These are phyloP conservation scores for Pythium apleroticum DNA, from an alignment of 352 stramenopile species.

Conservation along the genomic window DNA sequence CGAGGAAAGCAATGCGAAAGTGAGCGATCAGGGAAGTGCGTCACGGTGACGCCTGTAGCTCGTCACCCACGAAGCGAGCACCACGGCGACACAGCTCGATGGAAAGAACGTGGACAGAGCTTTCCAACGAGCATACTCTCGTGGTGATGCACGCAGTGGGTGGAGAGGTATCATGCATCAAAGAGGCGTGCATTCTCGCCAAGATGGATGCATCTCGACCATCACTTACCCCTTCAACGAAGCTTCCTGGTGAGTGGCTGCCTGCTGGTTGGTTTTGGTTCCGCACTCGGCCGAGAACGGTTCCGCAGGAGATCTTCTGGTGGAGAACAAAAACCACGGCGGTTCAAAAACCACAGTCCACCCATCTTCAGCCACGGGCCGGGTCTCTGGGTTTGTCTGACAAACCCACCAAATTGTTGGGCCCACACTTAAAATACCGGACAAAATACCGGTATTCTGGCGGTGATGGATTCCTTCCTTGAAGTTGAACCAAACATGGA, in stretches of 20 bases:
- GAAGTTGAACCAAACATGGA: not conserved
- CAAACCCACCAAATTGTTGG: not conserved
- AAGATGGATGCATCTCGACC: conserved; percentile 5
- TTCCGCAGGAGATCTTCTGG: conserved; percentile 29
- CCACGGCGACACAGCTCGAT: not conserved
- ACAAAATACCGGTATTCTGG: not conserved
- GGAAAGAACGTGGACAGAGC: not conserved
- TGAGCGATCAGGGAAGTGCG: not conserved
- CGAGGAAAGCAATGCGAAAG: not conserved
- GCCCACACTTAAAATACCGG: not conserved
- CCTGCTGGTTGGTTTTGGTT: conserved; percentile 1
- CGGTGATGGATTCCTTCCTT: not conserved
- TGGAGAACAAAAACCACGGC: conserved; percentile 23
- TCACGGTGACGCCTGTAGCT: not conserved
- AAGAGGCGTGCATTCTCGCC: not conserved
- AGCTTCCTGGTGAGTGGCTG: conserved; percentile 13
- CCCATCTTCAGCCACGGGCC: not conserved
- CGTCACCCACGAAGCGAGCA: not conserved
- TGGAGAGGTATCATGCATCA: not conserved
- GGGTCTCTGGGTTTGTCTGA: not conserved
- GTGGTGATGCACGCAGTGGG: conserved; percentile 3
- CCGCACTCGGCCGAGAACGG: conserved; percentile 1
- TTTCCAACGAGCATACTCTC: conserved; percentile 8
- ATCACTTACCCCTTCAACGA: conserved; percentile 20
- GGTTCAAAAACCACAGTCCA: conserved; percentile 1